Conservation (phyloP, 495 filamentous ascomycete genomes). For the Penicillium atrosanguineum region DNA sequence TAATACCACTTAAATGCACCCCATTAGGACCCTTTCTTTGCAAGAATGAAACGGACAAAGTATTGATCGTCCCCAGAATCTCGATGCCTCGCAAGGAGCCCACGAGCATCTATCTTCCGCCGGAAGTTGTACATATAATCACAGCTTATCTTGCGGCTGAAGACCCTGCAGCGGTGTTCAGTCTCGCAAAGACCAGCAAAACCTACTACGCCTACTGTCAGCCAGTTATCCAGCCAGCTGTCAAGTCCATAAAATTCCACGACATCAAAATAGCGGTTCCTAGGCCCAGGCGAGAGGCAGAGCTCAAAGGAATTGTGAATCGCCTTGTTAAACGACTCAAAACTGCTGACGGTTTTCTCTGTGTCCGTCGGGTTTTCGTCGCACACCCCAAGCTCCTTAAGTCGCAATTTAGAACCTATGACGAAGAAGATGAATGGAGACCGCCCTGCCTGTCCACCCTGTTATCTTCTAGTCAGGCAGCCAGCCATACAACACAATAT, state of each 20-base stretch:
- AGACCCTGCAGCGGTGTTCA: not conserved
- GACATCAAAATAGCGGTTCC: not conserved
- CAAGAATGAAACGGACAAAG: no score
- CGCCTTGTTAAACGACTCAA: not conserved
- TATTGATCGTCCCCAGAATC: no score
- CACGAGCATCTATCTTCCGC: not conserved
- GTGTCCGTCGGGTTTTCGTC: not conserved
- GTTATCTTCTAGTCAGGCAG: not conserved
- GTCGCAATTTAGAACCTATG: not conserved
- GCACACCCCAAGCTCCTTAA: not conserved
- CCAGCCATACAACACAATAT: not conserved
- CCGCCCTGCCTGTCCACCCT: not conserved
- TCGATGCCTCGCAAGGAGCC: not conserved
- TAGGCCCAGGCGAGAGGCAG: not conserved
- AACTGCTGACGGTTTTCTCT: not conserved
- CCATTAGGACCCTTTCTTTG: no score
- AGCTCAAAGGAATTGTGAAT: not conserved
- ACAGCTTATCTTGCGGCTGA: not conserved
- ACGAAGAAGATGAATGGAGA: slow-evolving; percentile 1
- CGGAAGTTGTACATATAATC: not conserved
- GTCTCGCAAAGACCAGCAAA: not conserved
- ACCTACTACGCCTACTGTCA: not conserved
- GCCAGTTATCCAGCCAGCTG: not conserved
- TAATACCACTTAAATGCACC: no score
- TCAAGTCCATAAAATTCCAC: not conserved